Base-by-base conservation (phyloP, 2,329 filamentous ascomycete species). In the Colletotrichum sp. region DNA sequence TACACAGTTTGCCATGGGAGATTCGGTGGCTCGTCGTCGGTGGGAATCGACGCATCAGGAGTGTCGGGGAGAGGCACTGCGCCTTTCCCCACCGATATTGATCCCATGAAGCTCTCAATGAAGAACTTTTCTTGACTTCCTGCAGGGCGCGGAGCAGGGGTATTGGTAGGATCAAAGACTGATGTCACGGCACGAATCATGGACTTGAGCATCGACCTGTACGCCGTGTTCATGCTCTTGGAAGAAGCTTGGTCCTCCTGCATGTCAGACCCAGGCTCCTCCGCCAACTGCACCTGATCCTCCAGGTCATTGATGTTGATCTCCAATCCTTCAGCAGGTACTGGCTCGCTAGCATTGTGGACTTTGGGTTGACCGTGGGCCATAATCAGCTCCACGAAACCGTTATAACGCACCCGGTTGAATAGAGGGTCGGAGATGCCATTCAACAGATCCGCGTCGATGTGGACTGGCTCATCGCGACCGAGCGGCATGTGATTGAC, bases 341-440 rank as follows among this genome's bases (percentile, higher is more conserved):
- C 30, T n/a, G 69, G 64, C n/a, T 78, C 77, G 69, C 79, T 82
- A 59, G 77, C 78, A 44, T 83, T 83, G 21, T 80, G 69, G 30
- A 79, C 79, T 9, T 76, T 78, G 4, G 80, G 79, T 24, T 77
- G 72, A 57, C 84, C 81, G 24, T 84, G 84, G 79, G 95, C 93
- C 69, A 97, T 84, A 75, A 96, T 89, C 55, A 98, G 84, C 79
- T 98, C 95, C 67, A 98, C 88, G 77, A 93, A 90, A 72, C 94
- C 89, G 6, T 91, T 85, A 80, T 98, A 95, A 63, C 94, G 92
- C 30, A 96, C 89, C 32, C 95, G 91, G 12, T 93, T 94, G 83
- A 98, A 98, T 73, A 96, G 93, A 16, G 96, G 95, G 84, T 98
- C 96, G 26, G 92, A 91, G 44, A 96, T 90, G 78, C 95, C 93